Evolutionary conservation across 2,329 filamentous ascomycete species (phyloP), one percentile per base, ranked within the genome.

Genomic region (Aspergillus sp.): DNA sequence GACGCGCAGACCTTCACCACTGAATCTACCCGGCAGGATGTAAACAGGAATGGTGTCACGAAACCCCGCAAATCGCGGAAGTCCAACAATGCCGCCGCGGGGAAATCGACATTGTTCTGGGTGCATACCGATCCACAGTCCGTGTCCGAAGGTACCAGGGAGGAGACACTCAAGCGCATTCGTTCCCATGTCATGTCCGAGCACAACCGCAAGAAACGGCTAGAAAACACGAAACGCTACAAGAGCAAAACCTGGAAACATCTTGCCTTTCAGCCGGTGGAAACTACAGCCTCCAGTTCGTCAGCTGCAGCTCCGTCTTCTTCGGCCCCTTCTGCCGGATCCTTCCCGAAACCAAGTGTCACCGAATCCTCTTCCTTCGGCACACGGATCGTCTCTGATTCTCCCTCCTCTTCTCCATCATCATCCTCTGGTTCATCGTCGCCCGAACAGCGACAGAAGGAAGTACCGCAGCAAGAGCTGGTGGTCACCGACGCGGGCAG

Each of bases 151-250:
- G 75, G 75, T 8, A 75, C 71, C 11, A 71, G 70, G 30, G 75
- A 77, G 41, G 75, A 77, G 50, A 77, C 75, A 1, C 64, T 77
- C 60, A 77, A 77, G 64, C 72, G 75, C 38, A 77, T 77, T 52
- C 74, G 75, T n/a, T 77, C 75, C 17, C 75, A 77, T 71, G 75
- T 77, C 44, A 77, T 77, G 75, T 77, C 75, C 41, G 75, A 77
- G 59, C 75, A 77, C 60, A 77, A 77, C 63, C 73, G 75, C 60
- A 77, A 77, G 64, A 77, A 77, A 57, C 67, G 75, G 49, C 63
- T 77, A 53, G 75, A 77, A 38, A 77, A 69, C 36, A 76, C 73
- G 4, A 75, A 76, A 57, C 73, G 73, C 11, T 75, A 76, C 62
- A 77, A 74, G 60, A 70, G 66, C 60, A 76, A 75, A 62, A 68